Percentiles rank a stretch among this genome's conserved stretches.
Conservation (phyloP, 495 filamentous ascomycete species). For the Thermochaetoides thermophila region DNA sequence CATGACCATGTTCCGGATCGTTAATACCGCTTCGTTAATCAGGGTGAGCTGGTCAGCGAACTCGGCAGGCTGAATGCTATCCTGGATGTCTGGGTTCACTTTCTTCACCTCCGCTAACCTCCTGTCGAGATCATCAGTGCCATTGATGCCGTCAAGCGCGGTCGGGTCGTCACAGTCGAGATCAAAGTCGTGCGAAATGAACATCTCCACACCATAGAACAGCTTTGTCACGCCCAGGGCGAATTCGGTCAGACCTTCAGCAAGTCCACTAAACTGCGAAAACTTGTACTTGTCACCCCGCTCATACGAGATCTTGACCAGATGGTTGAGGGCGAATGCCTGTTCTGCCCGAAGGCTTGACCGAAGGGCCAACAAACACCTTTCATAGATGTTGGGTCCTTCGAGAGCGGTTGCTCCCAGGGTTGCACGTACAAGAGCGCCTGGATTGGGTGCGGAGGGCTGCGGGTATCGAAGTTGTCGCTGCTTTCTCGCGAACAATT, state of each 20-base stretch:
- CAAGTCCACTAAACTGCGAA: slow-evolving; percentile 76
- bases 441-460: slow-evolving; percentile 11
- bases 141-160: slow-evolving; percentile 59
- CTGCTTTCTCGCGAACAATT: slow-evolving; percentile 39
- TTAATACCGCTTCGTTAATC: slow-evolving; percentile 74
- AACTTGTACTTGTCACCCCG: slow-evolving; percentile 92
- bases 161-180: slow-evolving; percentile 33
- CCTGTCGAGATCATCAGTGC: slow-evolving; percentile 59
- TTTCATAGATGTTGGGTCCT: slow-evolving; percentile 77
- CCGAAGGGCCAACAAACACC: slow-evolving; percentile 64
- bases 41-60: slow-evolving; percentile 55
- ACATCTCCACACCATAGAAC: slow-evolving; percentile 73
- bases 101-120: slow-evolving; percentile 40
- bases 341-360: slow-evolving; percentile 70
- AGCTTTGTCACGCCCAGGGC: slow-evolving; percentile 56
- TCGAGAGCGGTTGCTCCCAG: slow-evolving; percentile 39
- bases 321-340: slow-evolving; percentile 74
- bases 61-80: slow-evolving; percentile 60
- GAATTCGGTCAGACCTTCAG: slow-evolving; percentile 77
- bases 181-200: slow-evolving; percentile 52
- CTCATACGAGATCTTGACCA: slow-evolving; percentile 91
- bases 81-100: slow-evolving; percentile 42
- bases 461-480: slow-evolving; percentile 16
- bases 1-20: slow-evolving; percentile 87
- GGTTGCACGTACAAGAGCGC: slow-evolving; percentile 8